phyloP scores from a whole-genome alignment of 2,329 filamentous ascomycete genomes.

The Botryotinia calthae region DNA sequence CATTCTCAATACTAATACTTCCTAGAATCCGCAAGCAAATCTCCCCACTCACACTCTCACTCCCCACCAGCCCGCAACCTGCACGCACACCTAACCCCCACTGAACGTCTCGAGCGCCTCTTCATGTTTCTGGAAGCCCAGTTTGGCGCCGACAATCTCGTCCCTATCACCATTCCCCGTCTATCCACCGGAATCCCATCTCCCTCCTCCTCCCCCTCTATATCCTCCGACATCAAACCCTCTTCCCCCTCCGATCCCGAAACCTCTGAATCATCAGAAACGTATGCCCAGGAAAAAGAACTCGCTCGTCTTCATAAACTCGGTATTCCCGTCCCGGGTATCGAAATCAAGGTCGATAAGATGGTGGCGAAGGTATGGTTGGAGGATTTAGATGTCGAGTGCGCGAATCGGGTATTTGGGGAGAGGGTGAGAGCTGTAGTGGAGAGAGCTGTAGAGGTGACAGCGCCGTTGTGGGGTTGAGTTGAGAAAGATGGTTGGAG shows the following conservation, averaged over 20 bases:
- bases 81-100: constrained; percentile 67
- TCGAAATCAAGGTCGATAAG: constrained; percentile 85
- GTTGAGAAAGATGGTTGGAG: neutral
- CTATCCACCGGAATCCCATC: constrained; percentile 36
- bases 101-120: constrained; percentile 78
- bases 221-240: neutral
- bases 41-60: constrained; percentile 49
- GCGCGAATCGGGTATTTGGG: constrained; percentile 70
- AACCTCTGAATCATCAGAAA: constrained; percentile 17
- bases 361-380: constrained; percentile 87
- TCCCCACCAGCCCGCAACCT: constrained; percentile 58
- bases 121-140: constrained; percentile 97
- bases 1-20: constrained; percentile 19
- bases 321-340: constrained; percentile 86
- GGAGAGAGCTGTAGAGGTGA: constrained; percentile 83
- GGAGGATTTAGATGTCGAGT: constrained; percentile 88
- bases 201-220: neutral
- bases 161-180: constrained; percentile 68
- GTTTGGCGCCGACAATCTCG: constrained; percentile 80
- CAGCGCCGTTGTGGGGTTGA: constrained; percentile 62
- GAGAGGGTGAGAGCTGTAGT: constrained; percentile 87
- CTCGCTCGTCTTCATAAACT: constrained; percentile 75
- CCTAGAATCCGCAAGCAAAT: constrained; percentile 59
- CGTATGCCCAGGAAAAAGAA: constrained; percentile 53
- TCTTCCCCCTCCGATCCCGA: neutral